A percentile compares a stretch with the other conserved stretches of the same genome.
Conservation (phyloP, 2,329 filamentous ascomycete species). For the Fusarium duplospermum region DNA sequence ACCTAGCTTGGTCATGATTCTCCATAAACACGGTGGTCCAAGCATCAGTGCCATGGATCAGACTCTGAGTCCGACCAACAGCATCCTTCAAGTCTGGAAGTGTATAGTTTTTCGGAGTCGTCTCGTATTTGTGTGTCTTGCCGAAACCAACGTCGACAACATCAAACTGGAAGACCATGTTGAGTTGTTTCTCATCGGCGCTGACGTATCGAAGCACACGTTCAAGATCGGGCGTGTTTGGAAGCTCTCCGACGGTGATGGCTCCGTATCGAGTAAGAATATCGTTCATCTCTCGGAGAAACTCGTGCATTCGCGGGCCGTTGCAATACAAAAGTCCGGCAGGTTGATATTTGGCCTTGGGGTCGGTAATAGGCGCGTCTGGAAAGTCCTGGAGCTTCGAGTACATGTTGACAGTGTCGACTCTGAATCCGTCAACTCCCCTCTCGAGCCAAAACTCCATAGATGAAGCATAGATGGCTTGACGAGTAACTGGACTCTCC, state of each 20-base stretch:
- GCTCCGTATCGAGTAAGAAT: conserved; percentile 70
- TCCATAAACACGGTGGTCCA: conserved; percentile 75
- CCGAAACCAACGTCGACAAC: conserved; percentile 71
- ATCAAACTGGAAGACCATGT: conserved; percentile 78
- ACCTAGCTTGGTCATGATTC: conserved; percentile 73
- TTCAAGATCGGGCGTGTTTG: conserved; percentile 67
- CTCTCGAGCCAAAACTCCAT: conserved; percentile 84
- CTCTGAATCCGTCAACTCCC: conserved; percentile 79
- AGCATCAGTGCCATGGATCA: conserved; percentile 64
- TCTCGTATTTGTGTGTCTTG: conserved; percentile 63
- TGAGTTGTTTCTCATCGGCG: conserved; percentile 67
- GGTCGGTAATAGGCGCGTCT: conserved; percentile 67
- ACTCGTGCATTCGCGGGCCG: conserved; percentile 76
- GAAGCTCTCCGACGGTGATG: conserved; percentile 79
- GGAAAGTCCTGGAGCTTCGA: conserved; percentile 70
- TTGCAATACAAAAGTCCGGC: conserved; percentile 71
- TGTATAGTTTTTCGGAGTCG: conserved; percentile 56
- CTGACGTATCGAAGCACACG: conserved; percentile 71
- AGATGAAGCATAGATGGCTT: conserved; percentile 76
- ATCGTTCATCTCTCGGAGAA: conserved; percentile 72
- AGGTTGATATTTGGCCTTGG: conserved; percentile 61
- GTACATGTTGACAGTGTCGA: conserved; percentile 81
- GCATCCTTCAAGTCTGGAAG: conserved; percentile 62
- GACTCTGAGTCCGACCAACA: conserved; percentile 61
- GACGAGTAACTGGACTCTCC: conserved; percentile 75